phyloP scores from a whole-genome alignment of 257 asterid species.

The Plectranthus barbatus region DNA sequence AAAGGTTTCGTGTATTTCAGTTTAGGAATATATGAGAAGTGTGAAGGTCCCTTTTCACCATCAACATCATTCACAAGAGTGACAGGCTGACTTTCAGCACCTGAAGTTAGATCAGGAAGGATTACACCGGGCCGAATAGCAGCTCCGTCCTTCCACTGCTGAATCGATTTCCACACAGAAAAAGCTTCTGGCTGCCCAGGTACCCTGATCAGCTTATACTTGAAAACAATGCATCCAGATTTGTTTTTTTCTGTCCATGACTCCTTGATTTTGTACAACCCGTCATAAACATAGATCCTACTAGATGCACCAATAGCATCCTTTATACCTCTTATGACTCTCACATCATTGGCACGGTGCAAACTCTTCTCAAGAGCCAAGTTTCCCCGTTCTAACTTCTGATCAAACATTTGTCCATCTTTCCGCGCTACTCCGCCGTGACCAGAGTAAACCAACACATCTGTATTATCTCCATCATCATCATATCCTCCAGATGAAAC shows the following conservation, averaged over 20 bases:
- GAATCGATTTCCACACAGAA: constrained; percentile 76
- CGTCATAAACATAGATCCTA: constrained; percentile 80
- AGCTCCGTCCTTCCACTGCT: constrained; percentile 79
- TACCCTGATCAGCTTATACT: constrained; percentile 67
- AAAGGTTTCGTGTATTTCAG: constrained; percentile 53
- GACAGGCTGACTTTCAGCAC: constrained; percentile 70
- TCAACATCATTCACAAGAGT: constrained; percentile 82
- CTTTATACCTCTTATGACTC: constrained; percentile 48
- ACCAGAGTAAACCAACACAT: constrained; percentile 69
- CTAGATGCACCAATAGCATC: constrained; percentile 27
- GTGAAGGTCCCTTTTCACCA: constrained; percentile 79
- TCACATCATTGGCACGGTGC: constrained; percentile 47
- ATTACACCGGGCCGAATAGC: constrained; percentile 53
- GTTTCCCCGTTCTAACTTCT: constrained; percentile 82
- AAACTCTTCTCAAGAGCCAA: constrained; percentile 52
- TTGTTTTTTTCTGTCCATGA: constrained; percentile 76
- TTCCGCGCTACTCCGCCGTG: constrained; percentile 78
- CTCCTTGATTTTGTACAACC: constrained; percentile 69
- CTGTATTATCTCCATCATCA: constrained; percentile 65
- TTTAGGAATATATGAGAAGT: constrained; percentile 62
- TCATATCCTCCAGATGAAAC: constrained; percentile 93
- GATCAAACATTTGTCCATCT: constrained; percentile 76
- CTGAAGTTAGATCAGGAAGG: constrained; percentile 76
- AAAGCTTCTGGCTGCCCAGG: constrained; percentile 86
- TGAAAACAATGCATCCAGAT: constrained; percentile 66